Percentiles rank a stretch among this genome's conserved stretches.
These are phyloP conservation scores for Cadophora gregata DNA, from an alignment of 2,329 filamentous ascomycete species.

Conservation along the genomic window DNA sequence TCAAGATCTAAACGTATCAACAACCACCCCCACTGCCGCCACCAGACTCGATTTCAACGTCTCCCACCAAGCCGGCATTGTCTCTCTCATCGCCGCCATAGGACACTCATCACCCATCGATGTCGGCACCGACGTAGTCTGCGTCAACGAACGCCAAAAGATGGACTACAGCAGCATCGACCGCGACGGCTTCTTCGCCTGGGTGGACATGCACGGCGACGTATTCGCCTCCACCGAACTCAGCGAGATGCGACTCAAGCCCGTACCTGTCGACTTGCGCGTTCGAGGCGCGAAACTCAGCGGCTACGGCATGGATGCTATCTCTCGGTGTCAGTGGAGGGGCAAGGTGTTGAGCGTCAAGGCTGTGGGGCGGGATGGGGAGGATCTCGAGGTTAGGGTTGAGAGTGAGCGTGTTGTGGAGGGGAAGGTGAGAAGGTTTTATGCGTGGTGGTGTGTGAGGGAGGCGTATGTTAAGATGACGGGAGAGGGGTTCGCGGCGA, in stretches of 20 bases:
- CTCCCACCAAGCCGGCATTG: slow-evolving; percentile 78
- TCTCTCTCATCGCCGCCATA: slow-evolving; percentile 65
- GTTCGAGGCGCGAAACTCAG: slow-evolving; percentile 2
- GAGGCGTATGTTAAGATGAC: slow-evolving; percentile 86
- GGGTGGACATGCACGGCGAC: slow-evolving; percentile 74
- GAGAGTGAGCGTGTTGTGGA: slow-evolving; percentile 52
- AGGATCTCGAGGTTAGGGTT: slow-evolving; percentile 14
- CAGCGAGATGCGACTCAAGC: slow-evolving; percentile 60
- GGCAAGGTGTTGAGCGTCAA: slow-evolving; percentile 31
- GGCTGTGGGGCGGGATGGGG: slow-evolving; percentile 18
- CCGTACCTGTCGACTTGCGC: slow-evolving; percentile 29
- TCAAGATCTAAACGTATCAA: neutral
- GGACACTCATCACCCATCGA: slow-evolving; percentile 46
- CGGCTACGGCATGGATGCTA: slow-evolving; percentile 30
- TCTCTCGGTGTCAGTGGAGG: slow-evolving; percentile 39
- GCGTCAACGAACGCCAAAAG: slow-evolving; percentile 69
- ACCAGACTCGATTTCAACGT: slow-evolving; percentile 69
- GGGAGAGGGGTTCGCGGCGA: slow-evolving; percentile 75
- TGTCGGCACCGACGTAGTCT: slow-evolving; percentile 77
- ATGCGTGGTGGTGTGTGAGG: slow-evolving; percentile 78
- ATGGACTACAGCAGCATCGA: slow-evolving; percentile 62
- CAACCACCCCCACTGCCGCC: too few relatives aligned
- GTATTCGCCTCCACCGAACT: slow-evolving; percentile 70
- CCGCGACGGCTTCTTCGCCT: slow-evolving; percentile 66
- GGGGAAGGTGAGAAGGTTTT: slow-evolving; percentile 71